Evolutionary conservation across 169 alveolate species (phyloP), one percentile per base, ranked within the genome.

Genomic region (Eimeria tenella): DNA sequence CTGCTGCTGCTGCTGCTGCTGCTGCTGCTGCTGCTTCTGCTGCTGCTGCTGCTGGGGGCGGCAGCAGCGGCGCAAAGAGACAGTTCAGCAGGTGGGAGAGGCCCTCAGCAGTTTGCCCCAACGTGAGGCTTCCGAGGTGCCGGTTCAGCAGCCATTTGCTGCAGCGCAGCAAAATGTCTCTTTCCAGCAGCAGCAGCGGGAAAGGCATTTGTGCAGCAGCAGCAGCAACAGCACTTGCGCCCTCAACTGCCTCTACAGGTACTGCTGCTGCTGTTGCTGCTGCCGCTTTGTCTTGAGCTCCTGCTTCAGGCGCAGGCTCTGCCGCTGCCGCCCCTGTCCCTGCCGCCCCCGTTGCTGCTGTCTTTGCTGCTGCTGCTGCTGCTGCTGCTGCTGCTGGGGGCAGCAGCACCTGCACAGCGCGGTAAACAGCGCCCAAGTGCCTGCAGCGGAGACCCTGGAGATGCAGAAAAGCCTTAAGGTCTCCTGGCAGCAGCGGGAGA

Each of bases 151-250:
- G 75, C 17, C 31, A 9, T 21, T 65, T 65, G 8, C 31, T 21
- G 25, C 75, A 65, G 75, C 75, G 75, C 75, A 65, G 75, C 25
- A 65, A 13, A 65, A 65, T 65, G 75, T 65, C 75, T n/a, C 75
- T 65, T 65, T 65, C 75, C 75, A 65, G 75, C 75, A 65, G 75
- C 75, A 65, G 17, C 25, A 13, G 9, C 17, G 75, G 75, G 23
- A 65, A 21, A 65, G 75, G 17, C n/a, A n/a, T n/a, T n/a, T n/a
- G n/a, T n/a, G n/a, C n/a, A n/a, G n/a, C n/a, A n/a, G n/a, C n/a
- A n/a, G n/a, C n/a, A n/a, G n/a, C n/a, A n/a, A n/a, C n/a, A n/a
- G n/a, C n/a, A n/a, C n/a, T n/a, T n/a, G n/a, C n/a, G n/a, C n/a
- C n/a, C n/a, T n/a, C n/a, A n/a, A n/a, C n/a, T n/a, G n/a, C n/a